Conservation (phyloP, 805 yeast genomes). For the Kodamaea fukazawae region DNA sequence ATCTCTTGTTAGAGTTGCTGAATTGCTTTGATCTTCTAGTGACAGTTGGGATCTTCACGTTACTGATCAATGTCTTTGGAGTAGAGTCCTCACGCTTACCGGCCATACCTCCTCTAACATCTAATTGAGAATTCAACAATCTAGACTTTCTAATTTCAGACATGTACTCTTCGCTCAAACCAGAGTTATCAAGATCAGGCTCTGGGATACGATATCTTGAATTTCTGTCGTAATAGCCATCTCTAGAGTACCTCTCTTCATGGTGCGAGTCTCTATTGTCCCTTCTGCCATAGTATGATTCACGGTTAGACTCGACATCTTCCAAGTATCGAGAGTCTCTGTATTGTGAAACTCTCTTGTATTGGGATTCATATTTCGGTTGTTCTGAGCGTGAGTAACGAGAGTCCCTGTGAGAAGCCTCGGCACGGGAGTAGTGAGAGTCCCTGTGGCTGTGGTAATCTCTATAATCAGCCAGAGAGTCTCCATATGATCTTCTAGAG, state of each 20-base stretch:
- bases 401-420: background rate
- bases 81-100: conserved; percentile 9
- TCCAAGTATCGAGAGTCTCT: conserved; percentile 7
- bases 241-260: conserved; percentile 22
- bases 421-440: conserved; percentile 1
- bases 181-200: conserved; percentile 32
- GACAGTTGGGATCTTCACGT: conserved; percentile 66
- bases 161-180: conserved; percentile 44
- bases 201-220: conserved; percentile 33
- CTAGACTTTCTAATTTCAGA: conserved; percentile 44
- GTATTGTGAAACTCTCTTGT: conserved; percentile 10
- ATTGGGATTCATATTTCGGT: conserved; percentile 1
- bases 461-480: conserved; percentile 7
- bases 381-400: background rate
- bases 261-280: conserved; percentile 32
- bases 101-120: conserved; percentile 14
- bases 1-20: conserved; percentile 60
- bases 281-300: background rate
- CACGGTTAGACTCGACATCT: conserved; percentile 3
- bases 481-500: conserved; percentile 7
- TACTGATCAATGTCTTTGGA: conserved; percentile 53
- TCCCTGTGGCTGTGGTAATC: conserved; percentile 1
- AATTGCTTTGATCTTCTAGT: conserved; percentile 65
- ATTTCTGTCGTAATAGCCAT: conserved; percentile 16
- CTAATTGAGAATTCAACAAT: conserved; percentile 42